Evolutionary conservation across 345 rosid species (phyloP), one percentile per base, ranked within the genome.

Genomic region (Anacardium occidentale): DNA sequence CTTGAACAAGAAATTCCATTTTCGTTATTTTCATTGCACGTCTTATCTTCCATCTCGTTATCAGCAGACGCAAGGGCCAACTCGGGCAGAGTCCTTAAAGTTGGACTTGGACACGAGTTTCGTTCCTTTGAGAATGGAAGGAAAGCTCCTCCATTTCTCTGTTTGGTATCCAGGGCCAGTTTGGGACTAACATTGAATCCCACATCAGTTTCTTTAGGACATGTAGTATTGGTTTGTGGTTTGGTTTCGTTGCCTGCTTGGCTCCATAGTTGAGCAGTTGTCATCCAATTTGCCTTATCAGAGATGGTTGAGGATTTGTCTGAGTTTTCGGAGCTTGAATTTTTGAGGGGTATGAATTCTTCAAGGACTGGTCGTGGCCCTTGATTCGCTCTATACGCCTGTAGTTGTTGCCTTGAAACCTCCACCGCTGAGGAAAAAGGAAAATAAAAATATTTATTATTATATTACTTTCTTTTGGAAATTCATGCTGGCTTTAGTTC

Each of bases 241-340:
- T 83, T 81, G 40, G 80, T 74, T 70, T 79, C 88, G n/a, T 78
- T 84, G 42, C 81, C 83, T 3, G 89, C 73, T 77, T 92, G 96
- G 86, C 92, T 93, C 99, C 99, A 96, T 15, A 96, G 86, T 60
- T 93, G 98, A 42, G 97, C 98, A 63, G 86, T 93, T 26, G 88
- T 86, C 99, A 96, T 96, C 99, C 99, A 96, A 44, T 68, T 87
- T 18, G 83, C 87, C 83, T 91, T 96, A 40, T 86, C 87, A 15
- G 85, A 81, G 37, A 73, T 48, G 81, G 56, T 79, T 18, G 62
- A 42, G 0, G 72, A 48, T 34, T 83, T 87, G 32, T 89, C 96
- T 5, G 83, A 57, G 66, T 64, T 71, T 47, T 82, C 85, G 0
- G 84, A 71, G 77, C 71, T 44, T 37, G 90, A 58, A 77, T 80